Conservation (phyloP, 192 early-diverging fungal species). For the Backusella circina region DNA sequence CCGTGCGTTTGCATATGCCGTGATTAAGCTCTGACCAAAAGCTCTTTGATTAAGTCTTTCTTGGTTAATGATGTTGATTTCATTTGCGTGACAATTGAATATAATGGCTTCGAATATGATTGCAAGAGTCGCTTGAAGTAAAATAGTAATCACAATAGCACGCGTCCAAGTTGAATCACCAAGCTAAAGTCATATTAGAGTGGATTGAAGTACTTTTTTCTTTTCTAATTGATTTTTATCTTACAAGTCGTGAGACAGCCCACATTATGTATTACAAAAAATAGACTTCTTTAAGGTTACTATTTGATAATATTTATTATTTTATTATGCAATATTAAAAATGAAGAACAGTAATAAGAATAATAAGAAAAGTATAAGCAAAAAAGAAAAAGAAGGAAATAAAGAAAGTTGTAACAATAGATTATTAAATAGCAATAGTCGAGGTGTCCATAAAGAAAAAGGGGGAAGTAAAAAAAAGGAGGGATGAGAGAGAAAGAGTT, state of each 20-base stretch:
- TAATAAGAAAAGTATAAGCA: neutral
- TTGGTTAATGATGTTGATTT: constrained; percentile 25
- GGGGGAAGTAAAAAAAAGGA: neutral
- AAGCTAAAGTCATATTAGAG: constrained; percentile 22
- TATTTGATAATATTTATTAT: neutral
- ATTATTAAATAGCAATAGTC: neutral
- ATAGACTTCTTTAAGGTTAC: neutral
- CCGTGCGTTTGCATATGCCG: constrained; percentile 40
- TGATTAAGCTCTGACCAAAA: constrained; percentile 10
- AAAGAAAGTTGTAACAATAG: neutral
- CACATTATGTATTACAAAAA: neutral
- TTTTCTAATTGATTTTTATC: neutral
- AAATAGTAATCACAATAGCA: constrained; percentile 26
- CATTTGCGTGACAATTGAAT: constrained; percentile 22
- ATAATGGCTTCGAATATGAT: constrained; percentile 37
- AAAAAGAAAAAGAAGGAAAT: neutral
- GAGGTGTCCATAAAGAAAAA: neutral
- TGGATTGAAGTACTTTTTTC: neutral
- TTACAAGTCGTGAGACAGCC: constrained; percentile 4
- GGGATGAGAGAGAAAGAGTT: neutral
- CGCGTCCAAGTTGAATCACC: constrained; percentile 40
- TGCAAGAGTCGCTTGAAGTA: constrained; percentile 26
- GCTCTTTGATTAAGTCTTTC: constrained; percentile 27
- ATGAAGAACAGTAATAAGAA: neutral
- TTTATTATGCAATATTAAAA: neutral